Base-by-base conservation (phyloP, 495 filamentous ascomycete species). In the Talaromyces thailandensis region DNA sequence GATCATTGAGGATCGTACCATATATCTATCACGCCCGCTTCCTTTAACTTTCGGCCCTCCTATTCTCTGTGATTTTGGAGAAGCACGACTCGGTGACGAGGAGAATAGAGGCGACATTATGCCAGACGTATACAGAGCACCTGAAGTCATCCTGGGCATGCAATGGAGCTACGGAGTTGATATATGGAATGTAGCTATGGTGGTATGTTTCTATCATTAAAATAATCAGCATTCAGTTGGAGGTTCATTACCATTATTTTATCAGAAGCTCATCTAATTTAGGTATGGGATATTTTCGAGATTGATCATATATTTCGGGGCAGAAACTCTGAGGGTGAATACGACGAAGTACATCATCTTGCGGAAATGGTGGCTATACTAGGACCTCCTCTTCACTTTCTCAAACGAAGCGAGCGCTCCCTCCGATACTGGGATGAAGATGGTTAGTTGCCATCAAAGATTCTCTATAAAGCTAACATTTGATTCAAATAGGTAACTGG, bases 111-210 rank as follows among this genome's bases (percentile, higher is more conserved):
- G 67, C 6, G 65, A 66, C 50, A 68, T 69, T 45, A 71, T 69
- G 67, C 75, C 74, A 35, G 63, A 73, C 18, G 58, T 59, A 37
- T 76, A 67, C 64, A 71, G 65, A 35, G 71, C 73, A 32, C 75
- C 75, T 24, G 72, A 77, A 62, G 73, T 75, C 29, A 66, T 70
- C 59, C 70, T 75, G 32, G 66, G 68, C n/a, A 63, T 53, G 18
- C 63, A 65, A 23, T 76, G 73, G 74, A 67, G 65, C 56, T 75
- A 72, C 35, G 73, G 71, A 56, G 66, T 78, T 50, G 74, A 79
- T 62, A 74, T 79, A 37, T 79, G 76, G 75, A 70, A 66, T 64
- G 62, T 75, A n/a, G 80, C 74, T 4, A 73, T 77, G 63, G 68
- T 80, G 73, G 76, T 81, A 69, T 52, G 50, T 57, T 57, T 35